Base-by-base conservation (phyloP, 306 rosid species). In the Rubus idaeus region DNA sequence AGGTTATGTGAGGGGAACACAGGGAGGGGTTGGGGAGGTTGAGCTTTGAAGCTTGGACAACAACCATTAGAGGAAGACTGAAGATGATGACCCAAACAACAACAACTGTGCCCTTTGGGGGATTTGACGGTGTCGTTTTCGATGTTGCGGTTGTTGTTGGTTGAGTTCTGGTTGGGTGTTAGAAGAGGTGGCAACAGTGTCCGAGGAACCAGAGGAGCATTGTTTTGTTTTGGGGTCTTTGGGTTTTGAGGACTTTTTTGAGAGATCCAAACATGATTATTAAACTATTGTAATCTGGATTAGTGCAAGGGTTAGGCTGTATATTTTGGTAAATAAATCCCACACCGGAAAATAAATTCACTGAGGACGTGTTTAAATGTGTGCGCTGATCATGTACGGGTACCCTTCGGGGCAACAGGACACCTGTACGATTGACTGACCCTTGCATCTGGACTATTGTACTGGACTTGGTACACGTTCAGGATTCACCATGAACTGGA, bases 21-120 rank as follows among this genome's bases (percentile, higher is more conserved):
- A 88, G 84, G 44, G 91, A 87, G 23, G 83, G 81, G 75, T 71
- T 78, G 50, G 89, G 87, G 52, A 88, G 87, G 68, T 47, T 76
- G 81, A 85, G 87, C 87, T 84, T 78, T 42, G 87, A 77, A 58
- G 87, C 90, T 76, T 84, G 83, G 53, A 85, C 81, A 70, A 75
- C 75, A 68, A 85, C 91, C 91, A 88, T 88, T 83, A 79, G 82
- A 86, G 70, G 74, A 58, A 30, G 35, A 30, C 35, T 30, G 35
- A 30, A 30, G 35, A 30, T 30, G 35, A 30, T 30, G 35, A 30
- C 35, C 35, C 35, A 30, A 30, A 30, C 35, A 30, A 30, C 35
- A 30, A 30, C 35, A 30, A 30, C 8, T 6, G 64, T 8, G 18
- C 64, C 26, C 26, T 23, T n/a, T 58, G 30, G 21, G 8, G 37